These are phyloP conservation scores for Hsuehochloa calcarea DNA, from an alignment of 176 grass and related monocot species.

Conservation along the genomic window DNA sequence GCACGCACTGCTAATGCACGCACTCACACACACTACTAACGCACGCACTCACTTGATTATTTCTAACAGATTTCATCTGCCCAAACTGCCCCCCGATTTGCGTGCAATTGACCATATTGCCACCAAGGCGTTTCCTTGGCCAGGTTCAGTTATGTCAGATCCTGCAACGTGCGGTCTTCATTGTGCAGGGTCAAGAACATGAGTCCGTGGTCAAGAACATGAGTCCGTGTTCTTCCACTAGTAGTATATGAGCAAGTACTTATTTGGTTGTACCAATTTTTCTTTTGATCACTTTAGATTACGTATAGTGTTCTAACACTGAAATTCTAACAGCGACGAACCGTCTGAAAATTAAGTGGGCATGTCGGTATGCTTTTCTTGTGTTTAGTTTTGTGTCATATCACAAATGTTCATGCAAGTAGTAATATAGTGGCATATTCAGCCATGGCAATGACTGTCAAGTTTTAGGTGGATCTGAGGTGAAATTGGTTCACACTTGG, in stretches of 20 bases:
- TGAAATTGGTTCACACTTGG: neutral
- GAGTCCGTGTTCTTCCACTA: conserved; percentile 31
- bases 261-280: neutral
- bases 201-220: conserved; percentile 41
- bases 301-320: neutral
- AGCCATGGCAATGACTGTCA: neutral
- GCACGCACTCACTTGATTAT: too few relatives aligned
- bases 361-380: too few relatives aligned
- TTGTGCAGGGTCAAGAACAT: conserved; percentile 34
- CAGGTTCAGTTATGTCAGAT: conserved; percentile 20
- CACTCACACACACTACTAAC: too few relatives aligned
- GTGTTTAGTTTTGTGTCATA: too few relatives aligned
- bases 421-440: neutral
- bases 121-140: conserved; percentile 5
- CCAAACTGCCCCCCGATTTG: neutral
- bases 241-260: neutral
- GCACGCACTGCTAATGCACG: too few relatives aligned
- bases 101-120: neutral
- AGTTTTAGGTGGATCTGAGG: neutral
- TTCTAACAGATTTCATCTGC: neutral
- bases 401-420: too few relatives aligned
- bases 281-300: neutral
- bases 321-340: too few relatives aligned
- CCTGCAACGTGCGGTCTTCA: conserved; percentile 21
- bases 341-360: too few relatives aligned